Percentiles rank a stretch among this genome's conserved stretches.
Conservation (phyloP, 176 grass and related monocot genomes). For the Phyllostachys edulis region DNA sequence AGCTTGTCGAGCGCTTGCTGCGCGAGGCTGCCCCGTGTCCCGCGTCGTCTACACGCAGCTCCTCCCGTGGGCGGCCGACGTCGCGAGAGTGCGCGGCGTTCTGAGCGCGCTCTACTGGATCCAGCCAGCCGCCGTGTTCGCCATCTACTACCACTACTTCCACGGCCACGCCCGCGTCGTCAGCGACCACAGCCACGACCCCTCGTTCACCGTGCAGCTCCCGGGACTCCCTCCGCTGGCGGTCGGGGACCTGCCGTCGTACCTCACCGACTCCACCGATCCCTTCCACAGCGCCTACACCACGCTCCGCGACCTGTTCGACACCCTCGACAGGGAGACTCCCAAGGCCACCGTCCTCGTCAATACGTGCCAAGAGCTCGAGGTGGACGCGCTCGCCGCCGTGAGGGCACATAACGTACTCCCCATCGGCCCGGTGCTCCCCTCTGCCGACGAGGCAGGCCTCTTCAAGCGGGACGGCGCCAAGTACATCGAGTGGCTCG, state of each 20-base stretch:
- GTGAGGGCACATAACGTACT: slow-evolving; percentile 24
- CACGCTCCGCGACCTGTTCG: slow-evolving; percentile 33
- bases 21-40: no score
- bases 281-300: slow-evolving; percentile 32
- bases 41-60: no score
- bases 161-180: neutral
- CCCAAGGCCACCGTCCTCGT: slow-evolving; percentile 40
- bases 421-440: slow-evolving; percentile 53
- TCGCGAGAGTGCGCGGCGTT: no score
- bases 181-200: slow-evolving; percentile 28
- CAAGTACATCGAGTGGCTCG: slow-evolving; percentile 41
- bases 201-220: slow-evolving; percentile 37
- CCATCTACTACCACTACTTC: no score
- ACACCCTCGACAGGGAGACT: neutral
- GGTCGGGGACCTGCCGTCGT: slow-evolving; percentile 47
- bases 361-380: slow-evolving; percentile 48
- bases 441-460: slow-evolving; percentile 14
- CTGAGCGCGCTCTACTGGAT: no score
- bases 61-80: no score
- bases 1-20: neutral
- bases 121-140: no score
- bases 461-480: slow-evolving; percentile 48
- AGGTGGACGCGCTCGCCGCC: slow-evolving; percentile 20
- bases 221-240: slow-evolving; percentile 33
- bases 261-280: slow-evolving; percentile 35